Base-by-base conservation (phyloP, 225 moss, liverwort and hornwort genomes). In the Pseudoscleropodium purum region DNA sequence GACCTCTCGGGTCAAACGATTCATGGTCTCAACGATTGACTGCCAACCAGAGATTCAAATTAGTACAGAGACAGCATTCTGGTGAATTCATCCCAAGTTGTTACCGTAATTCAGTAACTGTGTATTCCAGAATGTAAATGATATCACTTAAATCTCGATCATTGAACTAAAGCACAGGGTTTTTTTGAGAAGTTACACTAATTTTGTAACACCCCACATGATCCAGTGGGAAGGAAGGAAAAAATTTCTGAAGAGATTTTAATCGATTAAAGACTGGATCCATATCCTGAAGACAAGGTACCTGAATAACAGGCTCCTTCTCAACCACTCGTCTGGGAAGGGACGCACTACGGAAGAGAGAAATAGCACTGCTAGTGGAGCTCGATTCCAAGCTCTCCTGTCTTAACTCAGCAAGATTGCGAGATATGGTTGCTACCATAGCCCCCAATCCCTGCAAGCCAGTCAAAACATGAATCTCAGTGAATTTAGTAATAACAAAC, bases 221-320 rank as follows among this genome's bases (percentile, higher is more conserved):
- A 80, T 59, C 39, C 29, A 39, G 59, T 27, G 59, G 59, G n/a
- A 57, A 59, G 56, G 83, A 25, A 67, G 43, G 59, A n/a, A 7
- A 63, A 37, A 9, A 17, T 5, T 82, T 34, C 5, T 51, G 4
- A 52, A 11, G 21, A 24, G 24, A 54, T 15, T 78, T 9, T 36
- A 54, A 15, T 78, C 54, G 54, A 37, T 36, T 15, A 51, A 76
- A 51, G 34, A 51, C 33, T 51, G 13, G 51, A 76, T 73, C 25
- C 49, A 77, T 47, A 47, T 13, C 64, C 66, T 16, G 26, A 66
- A 84, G 73, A 47, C 11, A 61, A 62, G 30, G 43, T 87, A 95
- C 95, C 95, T 94, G 89, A 90, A 95, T 93, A 84, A 95, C 86
- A 25, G 95, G 95, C 84, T 95, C 95, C 70, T 93, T 57, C 93